Evolutionary conservation across 352 stramenopile species (phyloP), one percentile per base, ranked within the genome.

Genomic region (Phytophthora pseudosyringae): DNA sequence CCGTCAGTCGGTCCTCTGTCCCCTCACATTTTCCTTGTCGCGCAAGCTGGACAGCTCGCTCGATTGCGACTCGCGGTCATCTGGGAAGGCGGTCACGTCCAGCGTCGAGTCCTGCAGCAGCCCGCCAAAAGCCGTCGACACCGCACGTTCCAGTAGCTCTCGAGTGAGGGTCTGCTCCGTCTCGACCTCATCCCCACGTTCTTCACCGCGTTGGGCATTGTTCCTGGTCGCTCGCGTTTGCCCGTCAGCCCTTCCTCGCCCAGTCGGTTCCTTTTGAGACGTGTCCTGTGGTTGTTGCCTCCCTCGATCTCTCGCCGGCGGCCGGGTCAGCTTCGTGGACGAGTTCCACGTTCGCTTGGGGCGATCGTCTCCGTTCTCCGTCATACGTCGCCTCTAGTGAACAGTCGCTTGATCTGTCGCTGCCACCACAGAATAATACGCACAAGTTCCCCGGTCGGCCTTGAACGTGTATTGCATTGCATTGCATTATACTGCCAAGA

Each of bases 131-230:
- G 75, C 80, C n/a, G 71, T 73, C 26, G 74, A 77, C 26, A 91
- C 73, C 13, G 82, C 82, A 18, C 82, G 76, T 41, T 89, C 80
- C 26, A 91, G 73, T 46, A 91, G 75, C 31, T 76, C 76, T 35
- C 80, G 66, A 12, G 80, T 86, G 39, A 67, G 15, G 5, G 43
- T 59, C 40, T 57, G 64, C 4, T 73, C 67, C 12, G 52, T 59
- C 6, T 53, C 18, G n/a, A 43, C 36, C 4, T 32, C 45, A 44
- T 38, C 56, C 18, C 7, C 1, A 21, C 41, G 36, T 9, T 35
- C 33, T 40, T 49, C 45, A 13, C 5, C 40, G 28, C 35, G 18
- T n/a, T 40, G 44, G 21, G 2, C 13, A 18, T 11, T 45, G 15
- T 13, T 69, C 15, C 7, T 47, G 5, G 31, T 26, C 29, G 35